Percentiles rank a stretch among this genome's conserved stretches.
These are phyloP conservation scores for Cucurbita argyrosperma DNA, from an alignment of 306 rosid genomes.

Conservation along the genomic window DNA sequence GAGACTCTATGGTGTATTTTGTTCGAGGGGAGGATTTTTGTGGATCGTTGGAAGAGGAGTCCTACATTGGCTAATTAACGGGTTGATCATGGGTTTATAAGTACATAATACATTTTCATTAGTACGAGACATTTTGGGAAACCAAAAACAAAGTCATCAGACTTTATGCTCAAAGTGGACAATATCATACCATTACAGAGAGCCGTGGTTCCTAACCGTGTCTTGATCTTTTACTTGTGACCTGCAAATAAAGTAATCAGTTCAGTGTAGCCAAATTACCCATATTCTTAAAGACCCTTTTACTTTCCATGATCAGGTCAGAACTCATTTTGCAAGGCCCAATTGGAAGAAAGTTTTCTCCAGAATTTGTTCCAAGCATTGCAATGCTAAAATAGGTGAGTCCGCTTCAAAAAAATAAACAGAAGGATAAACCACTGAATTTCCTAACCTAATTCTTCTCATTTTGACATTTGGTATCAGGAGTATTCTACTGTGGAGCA, in stretches of 20 bases:
- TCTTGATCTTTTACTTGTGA: not conserved
- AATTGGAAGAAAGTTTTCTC: constrained; percentile 98
- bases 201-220: not conserved
- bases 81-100: too few species aligned
- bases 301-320: constrained; percentile 35
- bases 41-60: too few species aligned
- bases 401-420: not conserved
- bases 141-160: too few species aligned
- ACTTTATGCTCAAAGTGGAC: too few species aligned
- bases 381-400: constrained; percentile 77
- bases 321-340: constrained; percentile 99
- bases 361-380: constrained; percentile 81
- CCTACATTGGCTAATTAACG: too few species aligned
- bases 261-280: not conserved
- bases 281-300: not conserved
- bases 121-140: too few species aligned
- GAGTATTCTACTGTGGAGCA: constrained; percentile 94
- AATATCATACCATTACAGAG: too few species aligned
- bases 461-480: constrained; percentile 27
- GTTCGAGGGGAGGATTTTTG: too few species aligned
- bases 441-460: constrained; percentile 8
- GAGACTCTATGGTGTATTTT: too few species aligned
- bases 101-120: too few species aligned
- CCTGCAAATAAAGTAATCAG: too few species aligned
- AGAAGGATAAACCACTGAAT: not conserved